A percentile compares a stretch with the other conserved stretches of the same genome.
These are phyloP conservation scores for Yamadazyma kanchanaburiensis DNA, from an alignment of 1,139 yeast species.

Conservation along the genomic window DNA sequence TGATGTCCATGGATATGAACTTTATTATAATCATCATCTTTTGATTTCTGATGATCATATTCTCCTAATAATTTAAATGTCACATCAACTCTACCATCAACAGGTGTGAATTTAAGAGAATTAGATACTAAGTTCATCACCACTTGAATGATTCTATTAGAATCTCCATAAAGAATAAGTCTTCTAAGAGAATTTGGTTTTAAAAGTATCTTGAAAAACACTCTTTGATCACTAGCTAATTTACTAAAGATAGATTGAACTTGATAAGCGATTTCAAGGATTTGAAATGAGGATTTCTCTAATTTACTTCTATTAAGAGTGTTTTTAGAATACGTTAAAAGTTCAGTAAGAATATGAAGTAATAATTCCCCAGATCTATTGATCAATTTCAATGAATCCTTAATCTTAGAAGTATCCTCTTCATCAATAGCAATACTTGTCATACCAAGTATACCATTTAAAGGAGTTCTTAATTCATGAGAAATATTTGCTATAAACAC, in stretches of 20 bases:
- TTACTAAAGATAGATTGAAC: constrained; percentile 84
- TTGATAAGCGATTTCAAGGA: constrained; percentile 77
- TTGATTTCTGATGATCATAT: constrained; percentile 50
- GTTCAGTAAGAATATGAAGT: constrained; percentile 81
- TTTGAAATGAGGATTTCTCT: constrained; percentile 74
- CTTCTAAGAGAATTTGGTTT: constrained; percentile 60
- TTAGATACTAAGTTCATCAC: constrained; percentile 86
- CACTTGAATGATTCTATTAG: constrained; percentile 81
- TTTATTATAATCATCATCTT: constrained; percentile 25
- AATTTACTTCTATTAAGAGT: constrained; percentile 83
- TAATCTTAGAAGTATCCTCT: constrained; percentile 59
- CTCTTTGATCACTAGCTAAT: constrained; percentile 75
- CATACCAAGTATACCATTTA: constrained; percentile 95
- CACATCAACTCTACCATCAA: constrained; percentile 77
- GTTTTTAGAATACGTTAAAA: constrained; percentile 84
- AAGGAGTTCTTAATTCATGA: constrained; percentile 91
- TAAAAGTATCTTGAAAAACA: constrained; percentile 53
- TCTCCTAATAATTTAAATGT: constrained; percentile 65
- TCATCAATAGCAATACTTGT: constrained; percentile 92
- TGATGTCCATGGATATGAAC: constrained; percentile 22
- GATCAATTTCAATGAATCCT: constrained; percentile 67
- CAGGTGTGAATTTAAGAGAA: constrained; percentile 85
- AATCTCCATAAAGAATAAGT: constrained; percentile 76
- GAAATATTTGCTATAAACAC: constrained; percentile 94
- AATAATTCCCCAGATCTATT: constrained; percentile 85